Base-by-base conservation (phyloP, 257 asterid species). In the Primulina tabacum region DNA sequence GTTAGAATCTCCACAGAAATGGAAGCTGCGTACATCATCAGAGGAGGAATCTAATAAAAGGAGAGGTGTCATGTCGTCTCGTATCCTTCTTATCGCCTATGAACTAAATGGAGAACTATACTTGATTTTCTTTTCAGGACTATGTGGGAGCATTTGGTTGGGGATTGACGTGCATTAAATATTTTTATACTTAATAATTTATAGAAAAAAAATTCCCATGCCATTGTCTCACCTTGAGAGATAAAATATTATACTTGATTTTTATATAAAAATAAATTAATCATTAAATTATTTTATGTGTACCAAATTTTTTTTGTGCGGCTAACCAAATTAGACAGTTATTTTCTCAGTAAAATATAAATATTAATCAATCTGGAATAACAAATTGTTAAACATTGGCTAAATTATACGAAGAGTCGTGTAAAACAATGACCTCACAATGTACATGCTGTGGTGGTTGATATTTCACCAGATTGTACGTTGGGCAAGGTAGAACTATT, bases 31-130 rank as follows among this genome's bases (percentile, higher is more conserved):
- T 74, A 84, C 82, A 8, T 82, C 87, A 35, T 68, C 97, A 67
- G 82, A 82, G 70, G 99, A 94, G 67, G 97, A 94, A 37, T 80
- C 90, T 66, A 81, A 83, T 80, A 94, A 85, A 82, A 84, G 78
- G 83, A 77, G 82, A 79, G 97, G 96, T 68, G 88, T 76, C 76
- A 65, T 79, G 73, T 79, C 90, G 64, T 84, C 90, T 38, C 83
- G 99, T 94, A 94, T 94, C 98, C 98, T 94, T 85, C 32, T 59
- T n/a, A 50, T 55, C 40, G 38, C 60, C 79, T 21, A 18, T 77
- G 32, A 68, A 63, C 50, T 43, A 38, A 65, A 76, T 62, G 20
- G 55, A 70, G 68, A 73, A 72, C 43, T 37, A 30, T 40, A 52
- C 60, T 24, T 65, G 59, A 66, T n/a, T 71, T 74, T 68, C 40